Conservation (phyloP, 495 filamentous ascomycete genomes). For the Talaromyces adpressus region DNA sequence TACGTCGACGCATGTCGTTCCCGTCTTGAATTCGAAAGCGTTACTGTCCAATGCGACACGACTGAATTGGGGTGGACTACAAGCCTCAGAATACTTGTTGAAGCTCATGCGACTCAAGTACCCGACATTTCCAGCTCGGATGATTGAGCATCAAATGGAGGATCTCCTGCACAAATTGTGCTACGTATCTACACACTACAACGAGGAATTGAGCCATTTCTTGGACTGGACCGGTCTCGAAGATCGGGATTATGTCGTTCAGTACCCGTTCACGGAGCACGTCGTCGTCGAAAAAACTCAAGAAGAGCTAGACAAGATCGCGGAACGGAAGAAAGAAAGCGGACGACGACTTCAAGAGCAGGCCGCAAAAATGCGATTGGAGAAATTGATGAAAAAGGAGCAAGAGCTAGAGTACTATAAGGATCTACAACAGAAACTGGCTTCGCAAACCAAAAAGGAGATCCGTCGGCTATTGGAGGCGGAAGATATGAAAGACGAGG, state of each 20-base stretch:
- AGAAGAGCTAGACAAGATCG: constrained; percentile 81
- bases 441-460: constrained; percentile 78
- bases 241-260: constrained; percentile 79
- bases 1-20: constrained; percentile 92
- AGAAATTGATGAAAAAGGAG: constrained; percentile 91
- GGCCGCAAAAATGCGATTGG: constrained; percentile 90
- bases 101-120: constrained; percentile 93
- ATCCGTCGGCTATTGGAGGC: constrained; percentile 75
- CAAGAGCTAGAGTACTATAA: constrained; percentile 92
- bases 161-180: constrained; percentile 83
- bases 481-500: constrained; percentile 87
- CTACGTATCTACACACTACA: constrained; percentile 79
- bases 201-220: constrained; percentile 62
- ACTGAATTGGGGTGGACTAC: constrained; percentile 90
- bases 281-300: constrained; percentile 81
- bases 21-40: constrained; percentile 77
- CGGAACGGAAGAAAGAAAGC: constrained; percentile 88
- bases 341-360: constrained; percentile 90
- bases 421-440: constrained; percentile 61
- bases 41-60: constrained; percentile 76
- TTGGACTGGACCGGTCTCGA: constrained; percentile 86
- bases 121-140: constrained; percentile 74
- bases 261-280: constrained; percentile 90
- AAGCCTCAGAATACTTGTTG: constrained; percentile 80
- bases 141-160: constrained; percentile 80